Conservation (phyloP, 164 flowering plant genomes). For the Magnolia sinica region DNA sequence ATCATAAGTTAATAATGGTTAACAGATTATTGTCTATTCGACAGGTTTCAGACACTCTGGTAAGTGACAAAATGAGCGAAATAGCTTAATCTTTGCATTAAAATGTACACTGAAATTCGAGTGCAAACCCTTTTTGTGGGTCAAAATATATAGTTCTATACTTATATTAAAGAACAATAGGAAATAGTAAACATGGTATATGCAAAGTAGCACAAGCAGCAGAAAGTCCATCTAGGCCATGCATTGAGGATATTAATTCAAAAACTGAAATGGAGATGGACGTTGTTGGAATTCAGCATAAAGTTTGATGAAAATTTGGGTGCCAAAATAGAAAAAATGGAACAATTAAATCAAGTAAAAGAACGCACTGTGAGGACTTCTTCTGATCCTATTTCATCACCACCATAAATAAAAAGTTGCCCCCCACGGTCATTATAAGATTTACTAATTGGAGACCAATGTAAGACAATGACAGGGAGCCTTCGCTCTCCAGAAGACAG, state of each 20-base stretch:
- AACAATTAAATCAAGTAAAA: not conserved
- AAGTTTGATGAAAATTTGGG: too few relatives aligned
- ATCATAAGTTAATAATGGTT: too few relatives aligned
- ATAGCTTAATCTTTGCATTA: not conserved
- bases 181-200: not conserved
- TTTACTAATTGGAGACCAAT: conserved; percentile 50
- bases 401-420: conserved; percentile 81
- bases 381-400: conserved; percentile 87
- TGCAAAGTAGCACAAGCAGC: not conserved
- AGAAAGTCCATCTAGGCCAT: too few relatives aligned
- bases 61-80: not conserved
- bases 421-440: conserved; percentile 46
- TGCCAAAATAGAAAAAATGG: too few relatives aligned
- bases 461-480: conserved; percentile 79
- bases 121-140: too few relatives aligned
- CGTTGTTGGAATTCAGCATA: too few relatives aligned
- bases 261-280: too few relatives aligned
- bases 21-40: too few relatives aligned
- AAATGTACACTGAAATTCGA: not conserved
- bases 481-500: conserved; percentile 69
- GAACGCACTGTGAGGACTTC: conserved; percentile 80
- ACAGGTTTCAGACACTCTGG: too few relatives aligned
- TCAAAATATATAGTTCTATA: not conserved
- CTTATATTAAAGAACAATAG: not conserved
- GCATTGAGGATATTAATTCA: too few relatives aligned